Conservation (phyloP, 495 filamentous ascomycete genomes). For the Choiromyces venosus region DNA sequence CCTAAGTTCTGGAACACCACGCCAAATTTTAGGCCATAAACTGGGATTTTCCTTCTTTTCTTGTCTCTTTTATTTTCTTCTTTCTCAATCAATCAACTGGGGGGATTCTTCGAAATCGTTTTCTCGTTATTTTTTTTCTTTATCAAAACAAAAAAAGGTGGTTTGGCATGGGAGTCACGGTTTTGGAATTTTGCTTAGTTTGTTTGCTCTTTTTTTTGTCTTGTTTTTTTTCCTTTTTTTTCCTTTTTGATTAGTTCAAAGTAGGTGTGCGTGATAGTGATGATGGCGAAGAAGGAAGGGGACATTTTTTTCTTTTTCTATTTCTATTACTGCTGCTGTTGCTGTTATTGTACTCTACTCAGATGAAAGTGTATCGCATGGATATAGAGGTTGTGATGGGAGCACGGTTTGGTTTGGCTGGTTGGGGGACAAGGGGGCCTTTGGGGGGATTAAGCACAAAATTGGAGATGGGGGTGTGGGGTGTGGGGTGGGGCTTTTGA, state of each 20-base stretch:
- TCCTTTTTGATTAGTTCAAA: background rate
- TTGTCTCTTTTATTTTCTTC: background rate
- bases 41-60: background rate
- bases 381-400: background rate
- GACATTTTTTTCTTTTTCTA: background rate
- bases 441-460: background rate
- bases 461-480: background rate
- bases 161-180: conserved; percentile 2
- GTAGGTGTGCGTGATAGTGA: background rate
- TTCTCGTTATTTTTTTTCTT: background rate
- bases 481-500: too few relatives aligned
- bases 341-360: background rate
- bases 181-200: background rate
- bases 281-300: background rate
- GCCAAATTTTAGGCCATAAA: background rate
- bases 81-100: conserved; percentile 2
- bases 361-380: background rate
- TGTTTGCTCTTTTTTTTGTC: background rate
- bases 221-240: background rate
- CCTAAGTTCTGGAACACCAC: background rate
- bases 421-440: too few relatives aligned
- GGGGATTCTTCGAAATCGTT: background rate
- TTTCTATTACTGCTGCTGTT: background rate
- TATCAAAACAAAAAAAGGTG: background rate
- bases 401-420: background rate